Evolutionary conservation across 306 rosid genomes (phyloP).

Genomic region (Cyclanthera cordifolia): DNA sequence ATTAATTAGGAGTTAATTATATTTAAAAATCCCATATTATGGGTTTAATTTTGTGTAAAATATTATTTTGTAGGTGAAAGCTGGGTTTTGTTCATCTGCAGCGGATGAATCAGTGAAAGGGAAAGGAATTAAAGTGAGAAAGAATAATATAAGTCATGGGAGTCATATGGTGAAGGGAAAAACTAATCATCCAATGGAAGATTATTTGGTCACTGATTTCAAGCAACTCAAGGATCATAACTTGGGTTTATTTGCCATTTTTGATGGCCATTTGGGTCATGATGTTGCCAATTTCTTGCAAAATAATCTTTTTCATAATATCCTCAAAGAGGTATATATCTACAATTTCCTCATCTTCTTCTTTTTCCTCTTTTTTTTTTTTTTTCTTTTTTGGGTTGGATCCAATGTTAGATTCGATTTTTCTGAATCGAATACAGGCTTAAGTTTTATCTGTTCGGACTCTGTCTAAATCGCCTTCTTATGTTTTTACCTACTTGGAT

Average conservation of each 20-base stretch:
- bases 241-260: constrained; percentile 60
- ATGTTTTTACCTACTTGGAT: too few species aligned
- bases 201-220: constrained; percentile 44
- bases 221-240: constrained; percentile 34
- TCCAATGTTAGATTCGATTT: too few species aligned
- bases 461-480: too few species aligned
- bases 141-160: constrained; percentile 33
- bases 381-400: too few species aligned
- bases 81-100: constrained; percentile 22
- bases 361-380: too few species aligned
- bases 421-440: too few species aligned
- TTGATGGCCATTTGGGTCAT: constrained; percentile 67
- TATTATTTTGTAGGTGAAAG: constrained; percentile 5
- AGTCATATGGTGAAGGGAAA: constrained; percentile 57
- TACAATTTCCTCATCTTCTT: too few species aligned
- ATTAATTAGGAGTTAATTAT: too few species aligned
- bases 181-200: constrained; percentile 58
- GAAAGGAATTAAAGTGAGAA: constrained; percentile 35
- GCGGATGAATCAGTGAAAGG: constrained; percentile 41
- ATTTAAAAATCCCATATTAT: too few species aligned
- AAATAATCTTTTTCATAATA: constrained; percentile 42
- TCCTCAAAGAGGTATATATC: constrained; percentile 51
- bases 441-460: too few species aligned
- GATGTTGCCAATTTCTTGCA: constrained; percentile 55
- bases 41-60: too few species aligned